phyloP scores from a whole-genome alignment of 495 filamentous ascomycete species.

The Penicillium lagena region DNA sequence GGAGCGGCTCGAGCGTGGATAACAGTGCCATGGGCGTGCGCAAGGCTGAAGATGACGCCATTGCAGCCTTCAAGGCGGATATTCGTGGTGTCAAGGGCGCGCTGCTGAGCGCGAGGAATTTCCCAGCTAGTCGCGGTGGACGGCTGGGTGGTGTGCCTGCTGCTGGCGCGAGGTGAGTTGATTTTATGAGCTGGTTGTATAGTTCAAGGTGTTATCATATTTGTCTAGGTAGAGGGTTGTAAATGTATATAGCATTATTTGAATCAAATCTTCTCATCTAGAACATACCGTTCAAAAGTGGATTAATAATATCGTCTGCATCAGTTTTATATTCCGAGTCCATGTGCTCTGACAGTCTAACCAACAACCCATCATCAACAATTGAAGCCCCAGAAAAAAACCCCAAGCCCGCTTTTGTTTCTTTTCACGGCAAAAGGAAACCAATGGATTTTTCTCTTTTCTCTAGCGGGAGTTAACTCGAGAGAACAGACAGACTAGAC shows the following conservation, averaged over 20 bases:
- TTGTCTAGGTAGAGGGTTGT: too few relatives aligned
- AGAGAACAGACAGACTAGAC: constrained; percentile 8
- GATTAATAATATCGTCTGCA: too few relatives aligned
- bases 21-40: constrained; percentile 25
- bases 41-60: constrained; percentile 65
- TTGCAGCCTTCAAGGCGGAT: constrained; percentile 70
- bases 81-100: constrained; percentile 93
- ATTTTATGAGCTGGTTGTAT: neutral
- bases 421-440: neutral
- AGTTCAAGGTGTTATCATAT: neutral
- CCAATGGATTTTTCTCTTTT: constrained; percentile 13
- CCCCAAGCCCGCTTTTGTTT: too few relatives aligned
- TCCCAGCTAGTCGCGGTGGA: constrained; percentile 40
- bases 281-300: too few relatives aligned
- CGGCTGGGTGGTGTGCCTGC: constrained; percentile 17
- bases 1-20: constrained; percentile 18
- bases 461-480: constrained; percentile 8
- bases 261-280: too few relatives aligned
- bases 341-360: too few relatives aligned
- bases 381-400: too few relatives aligned
- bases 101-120: constrained; percentile 71
- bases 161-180: constrained; percentile 6
- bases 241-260: too few relatives aligned
- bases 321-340: too few relatives aligned
- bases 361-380: too few relatives aligned